Evolutionary conservation across 2,329 filamentous ascomycete species (phyloP), one percentile per base, ranked within the genome.

Genomic region (Fusarium sp.): DNA sequence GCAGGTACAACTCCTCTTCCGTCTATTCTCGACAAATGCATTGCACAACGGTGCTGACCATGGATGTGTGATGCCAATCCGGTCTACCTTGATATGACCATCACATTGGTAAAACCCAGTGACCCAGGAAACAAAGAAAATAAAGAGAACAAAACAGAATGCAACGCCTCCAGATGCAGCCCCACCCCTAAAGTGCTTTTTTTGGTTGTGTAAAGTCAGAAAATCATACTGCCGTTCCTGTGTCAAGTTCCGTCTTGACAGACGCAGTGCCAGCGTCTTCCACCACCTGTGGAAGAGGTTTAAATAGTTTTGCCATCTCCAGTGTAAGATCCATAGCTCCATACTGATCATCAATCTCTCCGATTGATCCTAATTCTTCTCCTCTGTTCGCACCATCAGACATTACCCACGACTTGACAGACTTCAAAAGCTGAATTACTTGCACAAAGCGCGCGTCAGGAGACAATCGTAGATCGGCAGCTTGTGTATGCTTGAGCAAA

Each of bases 251-350:
- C 68, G 79, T 79, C 66, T 82, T 80, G 74, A 83, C 79, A 70
- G 78, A 77, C 63, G 79, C 74, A 58, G 80, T 80, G 62, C 77
- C 79, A 70, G 81, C 77, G 63, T 80, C 79, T 64, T 81, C 81
- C 66, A 80, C 80, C 68, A 80, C 78, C 65, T 76, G 78, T 65
- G 82, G 79, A 72, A 86, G 75, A 83, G 90, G 89, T 73, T 84
- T 87, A 77, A 93, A 92, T 50, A 93, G 82, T 71, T 89, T 83
- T 74, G 88, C 87, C 89, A 92, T 91, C 78, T 92, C 87, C 63
- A 92, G 82, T 9, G 88, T 91, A 70, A 91, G 82, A 75, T 90
- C 85, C 67, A 82, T 82, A 40, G 87, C 80, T 8, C 88, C 90
- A 74, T 89, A 92, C 59, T 86, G 84, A 66, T 89, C 86, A 74